Conservation (phyloP, 805 yeast species). For the Scheffersomyces stipitis region DNA sequence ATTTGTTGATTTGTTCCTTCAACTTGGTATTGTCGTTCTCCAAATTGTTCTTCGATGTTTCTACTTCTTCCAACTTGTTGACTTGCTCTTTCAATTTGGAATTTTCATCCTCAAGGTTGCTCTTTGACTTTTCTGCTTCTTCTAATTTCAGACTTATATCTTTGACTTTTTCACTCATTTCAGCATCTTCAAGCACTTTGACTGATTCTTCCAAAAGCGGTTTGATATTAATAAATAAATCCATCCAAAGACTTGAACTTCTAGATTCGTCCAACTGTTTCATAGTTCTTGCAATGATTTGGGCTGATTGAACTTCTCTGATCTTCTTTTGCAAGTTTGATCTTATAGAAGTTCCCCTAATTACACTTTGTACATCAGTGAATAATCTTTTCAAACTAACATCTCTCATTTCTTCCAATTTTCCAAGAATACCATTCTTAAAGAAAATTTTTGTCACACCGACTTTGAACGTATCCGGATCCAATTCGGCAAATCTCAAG, state of each 20-base stretch:
- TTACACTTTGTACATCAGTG: slow-evolving; percentile 59
- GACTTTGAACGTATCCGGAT: slow-evolving; percentile 56
- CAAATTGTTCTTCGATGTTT: slow-evolving; percentile 26
- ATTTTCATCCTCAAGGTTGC: slow-evolving; percentile 19
- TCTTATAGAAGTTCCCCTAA: slow-evolving; percentile 67
- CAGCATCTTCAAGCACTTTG: slow-evolving; percentile 57
- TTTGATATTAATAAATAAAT: slow-evolving; percentile 63
- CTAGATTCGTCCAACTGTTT: slow-evolving; percentile 47
- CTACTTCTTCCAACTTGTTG: slow-evolving; percentile 23
- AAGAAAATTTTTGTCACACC: slow-evolving; percentile 75
- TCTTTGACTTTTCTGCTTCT: slow-evolving; percentile 32
- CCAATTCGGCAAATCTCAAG: slow-evolving; percentile 61
- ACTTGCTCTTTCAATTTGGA: background rate
- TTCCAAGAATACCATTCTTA: slow-evolving; percentile 75
- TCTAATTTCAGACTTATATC: slow-evolving; percentile 45
- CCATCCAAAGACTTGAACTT: slow-evolving; percentile 72
- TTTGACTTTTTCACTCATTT: slow-evolving; percentile 56
- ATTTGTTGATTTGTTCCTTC: slow-evolving; percentile 28
- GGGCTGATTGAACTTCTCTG: slow-evolving; percentile 67
- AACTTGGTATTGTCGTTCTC: slow-evolving; percentile 41
- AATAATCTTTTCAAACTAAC: slow-evolving; percentile 54
- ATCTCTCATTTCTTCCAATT: slow-evolving; percentile 77
- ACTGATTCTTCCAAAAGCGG: slow-evolving; percentile 71
- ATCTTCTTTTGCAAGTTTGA: slow-evolving; percentile 45
- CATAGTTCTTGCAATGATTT: slow-evolving; percentile 64